Evolutionary conservation across 2,329 filamentous ascomycete genomes (phyloP).

Genomic region (Microcera coccophila): DNA sequence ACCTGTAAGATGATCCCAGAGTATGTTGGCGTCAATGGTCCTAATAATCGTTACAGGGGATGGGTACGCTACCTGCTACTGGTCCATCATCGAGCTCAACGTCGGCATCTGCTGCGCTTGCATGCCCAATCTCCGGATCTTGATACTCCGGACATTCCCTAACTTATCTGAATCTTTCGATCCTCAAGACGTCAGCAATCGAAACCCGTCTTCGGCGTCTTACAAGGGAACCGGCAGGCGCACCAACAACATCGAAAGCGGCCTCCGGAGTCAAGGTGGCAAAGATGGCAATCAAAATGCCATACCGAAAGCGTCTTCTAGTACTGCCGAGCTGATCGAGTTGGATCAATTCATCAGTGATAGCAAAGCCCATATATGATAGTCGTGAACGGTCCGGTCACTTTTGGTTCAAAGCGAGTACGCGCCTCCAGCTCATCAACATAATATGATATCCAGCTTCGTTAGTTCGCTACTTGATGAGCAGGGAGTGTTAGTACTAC

Average conservation of each 20-base stretch:
- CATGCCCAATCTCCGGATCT: background rate
- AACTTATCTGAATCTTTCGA: background rate
- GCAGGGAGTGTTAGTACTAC: too few relatives aligned
- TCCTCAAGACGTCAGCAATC: background rate
- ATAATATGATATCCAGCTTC: too few relatives aligned
- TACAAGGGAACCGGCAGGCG: background rate
- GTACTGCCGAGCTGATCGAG: background rate
- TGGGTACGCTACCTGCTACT: background rate
- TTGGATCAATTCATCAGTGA: background rate
- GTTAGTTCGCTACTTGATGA: too few relatives aligned
- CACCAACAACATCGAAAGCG: too few relatives aligned
- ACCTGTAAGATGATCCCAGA: background rate
- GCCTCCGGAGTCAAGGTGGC: background rate
- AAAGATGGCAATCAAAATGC: slow-evolving; percentile 1
- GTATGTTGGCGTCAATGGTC: background rate
- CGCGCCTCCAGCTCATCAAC: too few relatives aligned
- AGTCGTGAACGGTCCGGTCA: too few relatives aligned
- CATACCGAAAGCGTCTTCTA: background rate
- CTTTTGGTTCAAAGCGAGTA: too few relatives aligned
- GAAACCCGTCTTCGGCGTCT: background rate
- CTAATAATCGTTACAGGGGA: background rate
- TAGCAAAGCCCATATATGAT: background rate
- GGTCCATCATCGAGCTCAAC: background rate
- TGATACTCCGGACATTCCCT: background rate
- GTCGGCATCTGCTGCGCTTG: background rate